A percentile compares a stretch with the other conserved stretches of the same genome.
Evolutionary conservation across 495 filamentous ascomycete species (phyloP).

Genomic region (Aspergillus baeticus): DNA sequence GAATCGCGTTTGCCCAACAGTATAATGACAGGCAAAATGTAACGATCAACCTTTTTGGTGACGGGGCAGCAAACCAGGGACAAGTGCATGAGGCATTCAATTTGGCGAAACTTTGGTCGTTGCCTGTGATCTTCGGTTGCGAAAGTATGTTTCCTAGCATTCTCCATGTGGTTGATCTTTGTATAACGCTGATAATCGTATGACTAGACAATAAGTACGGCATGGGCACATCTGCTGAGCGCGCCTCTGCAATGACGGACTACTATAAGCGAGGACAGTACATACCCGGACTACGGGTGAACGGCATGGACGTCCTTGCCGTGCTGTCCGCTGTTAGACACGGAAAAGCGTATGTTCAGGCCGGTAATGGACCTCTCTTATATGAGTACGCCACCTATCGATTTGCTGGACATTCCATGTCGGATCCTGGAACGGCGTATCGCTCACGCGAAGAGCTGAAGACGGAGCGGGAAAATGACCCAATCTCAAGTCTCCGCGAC

Average conservation of each 20-base stretch:
- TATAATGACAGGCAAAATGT: constrained; percentile 73
- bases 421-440: constrained; percentile 91
- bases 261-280: constrained; percentile 82
- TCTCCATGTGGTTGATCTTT: background rate
- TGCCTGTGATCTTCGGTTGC: constrained; percentile 87
- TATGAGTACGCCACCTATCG: constrained; percentile 95
- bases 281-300: constrained; percentile 91
- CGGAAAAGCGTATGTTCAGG: constrained; percentile 72
- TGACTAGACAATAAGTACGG: constrained; percentile 90
- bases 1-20: constrained; percentile 88
- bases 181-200: background rate
- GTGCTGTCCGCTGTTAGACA: constrained; percentile 83
- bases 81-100: constrained; percentile 97
- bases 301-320: constrained; percentile 94
- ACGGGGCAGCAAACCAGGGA: constrained; percentile 91
- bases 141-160: constrained; percentile 64
- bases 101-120: constrained; percentile 95
- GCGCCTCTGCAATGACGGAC: constrained; percentile 2
- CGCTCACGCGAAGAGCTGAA: constrained; percentile 92
- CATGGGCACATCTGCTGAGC: constrained; percentile 67
- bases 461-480: constrained; percentile 80
- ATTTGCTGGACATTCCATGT: constrained; percentile 95
- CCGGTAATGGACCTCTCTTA: constrained; percentile 80
- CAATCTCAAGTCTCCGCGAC: constrained; percentile 86
- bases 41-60: constrained; percentile 82